Conservation (phyloP, 176 grass and related monocot species). For the Carex cristatella region DNA sequence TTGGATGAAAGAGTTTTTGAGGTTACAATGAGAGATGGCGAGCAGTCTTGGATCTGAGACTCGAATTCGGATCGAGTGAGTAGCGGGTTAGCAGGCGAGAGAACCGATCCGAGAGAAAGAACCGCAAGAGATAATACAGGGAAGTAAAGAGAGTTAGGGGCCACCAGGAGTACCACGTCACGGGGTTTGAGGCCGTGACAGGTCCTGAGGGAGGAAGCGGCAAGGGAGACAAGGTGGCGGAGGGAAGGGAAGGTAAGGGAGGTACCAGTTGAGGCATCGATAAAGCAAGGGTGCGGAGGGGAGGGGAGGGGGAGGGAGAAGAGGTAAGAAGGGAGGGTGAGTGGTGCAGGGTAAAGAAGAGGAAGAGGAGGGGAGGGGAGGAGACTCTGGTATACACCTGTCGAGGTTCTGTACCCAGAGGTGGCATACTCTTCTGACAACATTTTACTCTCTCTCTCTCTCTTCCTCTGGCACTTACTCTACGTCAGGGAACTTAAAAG, state of each 20-base stretch:
- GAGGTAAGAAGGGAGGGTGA: constrained; percentile 33
- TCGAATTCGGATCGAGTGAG: constrained; percentile 31
- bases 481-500: background rate
- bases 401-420: constrained; percentile 29
- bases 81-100: constrained; percentile 44
- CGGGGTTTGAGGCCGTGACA: constrained; percentile 17
- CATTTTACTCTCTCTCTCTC: background rate
- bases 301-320: background rate
- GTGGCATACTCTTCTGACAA: background rate
- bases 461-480: background rate
- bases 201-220: background rate
- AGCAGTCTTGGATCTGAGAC: constrained; percentile 15
- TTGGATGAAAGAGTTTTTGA: constrained; percentile 29
- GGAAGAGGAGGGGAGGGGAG: background rate
- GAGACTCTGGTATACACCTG: constrained; percentile 28
- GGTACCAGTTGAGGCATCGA: constrained; percentile 32
- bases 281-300: constrained; percentile 23
- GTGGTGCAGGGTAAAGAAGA: background rate
- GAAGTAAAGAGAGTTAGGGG: constrained; percentile 39
- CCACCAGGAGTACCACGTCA: constrained; percentile 30
- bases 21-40: constrained; percentile 31
- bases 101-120: constrained; percentile 37
- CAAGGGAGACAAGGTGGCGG: background rate
- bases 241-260: constrained; percentile 36
- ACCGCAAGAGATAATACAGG: constrained; percentile 32